Evolutionary conservation across 83 land plant species (phyloP).

Genomic region (Larix sibirica): DNA sequence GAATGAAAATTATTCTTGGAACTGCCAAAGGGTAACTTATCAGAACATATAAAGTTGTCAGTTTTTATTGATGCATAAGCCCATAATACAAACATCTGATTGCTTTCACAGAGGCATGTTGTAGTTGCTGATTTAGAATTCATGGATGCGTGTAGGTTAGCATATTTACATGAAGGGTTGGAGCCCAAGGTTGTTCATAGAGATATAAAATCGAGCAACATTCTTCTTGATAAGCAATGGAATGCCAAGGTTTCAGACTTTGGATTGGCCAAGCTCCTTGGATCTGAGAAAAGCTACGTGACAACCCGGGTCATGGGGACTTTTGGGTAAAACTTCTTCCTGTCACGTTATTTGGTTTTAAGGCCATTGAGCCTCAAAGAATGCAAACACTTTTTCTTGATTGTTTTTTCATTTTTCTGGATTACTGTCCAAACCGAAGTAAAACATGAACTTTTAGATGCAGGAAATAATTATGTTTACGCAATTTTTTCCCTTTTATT

Average conservation of each 20-base stretch:
- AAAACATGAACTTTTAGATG: no score
- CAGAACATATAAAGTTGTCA: background rate
- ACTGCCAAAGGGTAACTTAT: slow-evolving; percentile 76
- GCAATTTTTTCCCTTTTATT: no score
- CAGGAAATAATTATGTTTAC: no score
- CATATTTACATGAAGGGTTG: slow-evolving; percentile 83
- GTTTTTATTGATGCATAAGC: background rate
- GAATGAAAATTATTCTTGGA: slow-evolving; percentile 69
- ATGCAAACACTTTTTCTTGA: no score
- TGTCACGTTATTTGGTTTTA: background rate
- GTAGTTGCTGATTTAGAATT: background rate
- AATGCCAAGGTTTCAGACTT: slow-evolving; percentile 80
- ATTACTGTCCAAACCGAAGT: no score
- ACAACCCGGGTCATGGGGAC: slow-evolving; percentile 89
- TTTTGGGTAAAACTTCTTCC: slow-evolving; percentile 54
- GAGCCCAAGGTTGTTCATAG: slow-evolving; percentile 89
- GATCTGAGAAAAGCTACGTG: slow-evolving; percentile 74
- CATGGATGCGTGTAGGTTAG: slow-evolving; percentile 43
- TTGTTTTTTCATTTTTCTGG: no score
- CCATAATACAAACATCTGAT: background rate
- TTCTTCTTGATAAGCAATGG: slow-evolving; percentile 74
- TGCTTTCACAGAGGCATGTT: background rate
- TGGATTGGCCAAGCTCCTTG: slow-evolving; percentile 78
- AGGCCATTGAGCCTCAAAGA: background rate
- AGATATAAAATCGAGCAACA: slow-evolving; percentile 83